A percentile compares a stretch with the other conserved stretches of the same genome.
Evolutionary conservation across 805 yeast genomes (phyloP).

Genomic region (Candida palmyrensis): DNA sequence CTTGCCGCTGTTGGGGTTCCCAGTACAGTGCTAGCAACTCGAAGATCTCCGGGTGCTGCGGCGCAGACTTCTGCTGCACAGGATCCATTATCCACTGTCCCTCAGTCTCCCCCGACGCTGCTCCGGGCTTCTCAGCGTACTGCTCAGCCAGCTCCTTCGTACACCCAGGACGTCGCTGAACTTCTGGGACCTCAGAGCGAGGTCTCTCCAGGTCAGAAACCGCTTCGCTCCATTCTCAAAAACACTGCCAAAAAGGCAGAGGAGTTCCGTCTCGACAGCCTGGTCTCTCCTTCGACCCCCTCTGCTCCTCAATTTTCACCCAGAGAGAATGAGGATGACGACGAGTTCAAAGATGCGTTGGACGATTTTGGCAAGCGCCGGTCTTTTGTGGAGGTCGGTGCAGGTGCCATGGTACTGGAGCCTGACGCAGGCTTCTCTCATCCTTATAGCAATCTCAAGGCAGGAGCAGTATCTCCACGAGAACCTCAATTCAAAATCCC

Average conservation of each 20-base stretch:
- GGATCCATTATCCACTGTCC: too few species aligned
- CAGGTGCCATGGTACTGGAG: background rate
- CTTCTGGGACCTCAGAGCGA: too few species aligned
- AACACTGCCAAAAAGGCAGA: slow-evolving; percentile 9
- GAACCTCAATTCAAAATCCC: background rate
- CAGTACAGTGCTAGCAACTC: too few species aligned
- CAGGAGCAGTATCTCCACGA: background rate
- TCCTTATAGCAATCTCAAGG: slow-evolving; percentile 1
- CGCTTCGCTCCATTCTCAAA: slow-evolving; percentile 32
- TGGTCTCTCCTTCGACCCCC: too few species aligned
- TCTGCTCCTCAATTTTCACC: too few species aligned
- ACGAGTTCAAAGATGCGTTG: slow-evolving; percentile 7
- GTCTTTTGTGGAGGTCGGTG: slow-evolving; percentile 3
- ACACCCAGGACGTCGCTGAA: too few species aligned
- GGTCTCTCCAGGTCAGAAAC: slow-evolving; percentile 1
- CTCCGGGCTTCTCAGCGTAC: too few species aligned
- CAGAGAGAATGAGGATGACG: slow-evolving; percentile 5
- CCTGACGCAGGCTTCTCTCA: background rate
- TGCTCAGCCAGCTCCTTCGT: too few species aligned
- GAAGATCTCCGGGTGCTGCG: too few species aligned
- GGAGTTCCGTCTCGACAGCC: too few species aligned
- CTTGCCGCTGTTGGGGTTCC: background rate
- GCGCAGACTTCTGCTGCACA: too few species aligned
- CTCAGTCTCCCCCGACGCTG: too few species aligned
- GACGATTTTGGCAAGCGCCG: slow-evolving; percentile 2